Evolutionary conservation across 306 rosid species (phyloP).

Genomic region (Dalbergia oliveri): DNA sequence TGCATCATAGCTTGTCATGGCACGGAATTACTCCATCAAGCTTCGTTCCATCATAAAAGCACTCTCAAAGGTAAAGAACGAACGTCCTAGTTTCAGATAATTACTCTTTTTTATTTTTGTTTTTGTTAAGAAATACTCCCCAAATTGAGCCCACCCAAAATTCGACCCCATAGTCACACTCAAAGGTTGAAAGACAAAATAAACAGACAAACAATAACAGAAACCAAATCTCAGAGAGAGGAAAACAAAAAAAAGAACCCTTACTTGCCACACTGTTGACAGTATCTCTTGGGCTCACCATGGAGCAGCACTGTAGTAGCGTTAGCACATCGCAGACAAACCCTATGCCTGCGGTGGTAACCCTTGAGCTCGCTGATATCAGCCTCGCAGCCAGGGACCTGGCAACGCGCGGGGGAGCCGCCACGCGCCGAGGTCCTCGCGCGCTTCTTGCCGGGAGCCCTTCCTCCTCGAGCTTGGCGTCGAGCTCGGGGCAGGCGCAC

Average conservation of each 20-base stretch:
- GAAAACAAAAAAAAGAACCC: slow-evolving; percentile 1
- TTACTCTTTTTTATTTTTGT: background rate
- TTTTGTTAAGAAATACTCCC: background rate
- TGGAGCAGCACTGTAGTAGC: slow-evolving; percentile 68
- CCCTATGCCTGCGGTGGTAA: slow-evolving; percentile 88
- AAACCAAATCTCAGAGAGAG: background rate
- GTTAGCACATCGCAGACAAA: slow-evolving; percentile 86
- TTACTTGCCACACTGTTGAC: slow-evolving; percentile 99
- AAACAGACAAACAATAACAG: background rate
- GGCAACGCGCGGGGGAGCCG: slow-evolving; percentile 64
- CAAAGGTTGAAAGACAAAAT: background rate
- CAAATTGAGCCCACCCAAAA: background rate
- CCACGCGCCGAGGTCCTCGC: slow-evolving; percentile 56
- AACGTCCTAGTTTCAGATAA: background rate
- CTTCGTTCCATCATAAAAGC: background rate
- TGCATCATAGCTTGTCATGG: background rate
- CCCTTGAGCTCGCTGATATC: slow-evolving; percentile 91
- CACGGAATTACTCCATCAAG: background rate
- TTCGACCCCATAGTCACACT: no score
- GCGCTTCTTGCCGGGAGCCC: slow-evolving; percentile 73
- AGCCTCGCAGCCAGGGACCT: slow-evolving; percentile 85
- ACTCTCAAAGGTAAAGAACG: background rate
- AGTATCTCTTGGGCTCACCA: slow-evolving; percentile 80
- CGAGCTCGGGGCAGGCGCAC: slow-evolving; percentile 96
- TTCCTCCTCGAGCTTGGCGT: slow-evolving; percentile 70